Percentiles rank a stretch among this genome's conserved stretches.
Conservation (phyloP, 352 stramenopile genomes). For the Phytophthora nicotianae region DNA sequence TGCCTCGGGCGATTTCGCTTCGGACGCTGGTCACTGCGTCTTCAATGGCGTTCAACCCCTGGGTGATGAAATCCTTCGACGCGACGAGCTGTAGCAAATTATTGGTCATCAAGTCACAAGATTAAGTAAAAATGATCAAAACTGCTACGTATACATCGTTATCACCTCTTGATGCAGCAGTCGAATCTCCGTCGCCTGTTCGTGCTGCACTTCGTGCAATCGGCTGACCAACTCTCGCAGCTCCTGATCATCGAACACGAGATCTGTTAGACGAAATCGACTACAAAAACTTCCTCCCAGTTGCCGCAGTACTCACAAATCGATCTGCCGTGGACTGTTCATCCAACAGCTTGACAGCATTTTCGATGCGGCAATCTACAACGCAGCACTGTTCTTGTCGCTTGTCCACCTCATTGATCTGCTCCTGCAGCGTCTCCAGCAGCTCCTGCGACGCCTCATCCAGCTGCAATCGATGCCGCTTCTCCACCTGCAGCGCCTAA, state of each 20-base stretch:
- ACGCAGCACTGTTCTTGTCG: constrained; percentile 34
- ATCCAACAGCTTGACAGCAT: constrained; percentile 32
- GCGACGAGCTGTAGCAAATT: constrained; percentile 24
- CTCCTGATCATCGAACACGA: constrained; percentile 36
- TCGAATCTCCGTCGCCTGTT: constrained; percentile 45
- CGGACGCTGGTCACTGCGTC: constrained; percentile 51
- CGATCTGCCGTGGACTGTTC: constrained; percentile 41
- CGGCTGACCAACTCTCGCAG: constrained; percentile 45
- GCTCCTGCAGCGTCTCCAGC: constrained; percentile 55
- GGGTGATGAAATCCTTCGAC: constrained; percentile 45
- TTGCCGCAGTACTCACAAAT: constrained; percentile 33
- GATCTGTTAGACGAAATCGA: constrained; percentile 11
- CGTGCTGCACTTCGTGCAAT: constrained; percentile 53
- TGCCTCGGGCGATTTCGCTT: constrained; percentile 33
- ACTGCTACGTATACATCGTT: no score
- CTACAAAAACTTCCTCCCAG: neutral
- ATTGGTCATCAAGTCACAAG: constrained; percentile 2
- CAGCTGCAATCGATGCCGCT: constrained; percentile 55
- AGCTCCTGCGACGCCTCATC: constrained; percentile 66
- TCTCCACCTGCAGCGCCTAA: constrained; percentile 64
- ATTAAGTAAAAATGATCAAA: no score
- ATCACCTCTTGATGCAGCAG: constrained; percentile 54
- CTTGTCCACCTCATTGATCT: constrained; percentile 50
- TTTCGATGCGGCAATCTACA: constrained; percentile 41
- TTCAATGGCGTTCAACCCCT: constrained; percentile 47